Base-by-base conservation (phyloP, 2,329 filamentous ascomycete species). In the Orbilia blumenaviensis region DNA sequence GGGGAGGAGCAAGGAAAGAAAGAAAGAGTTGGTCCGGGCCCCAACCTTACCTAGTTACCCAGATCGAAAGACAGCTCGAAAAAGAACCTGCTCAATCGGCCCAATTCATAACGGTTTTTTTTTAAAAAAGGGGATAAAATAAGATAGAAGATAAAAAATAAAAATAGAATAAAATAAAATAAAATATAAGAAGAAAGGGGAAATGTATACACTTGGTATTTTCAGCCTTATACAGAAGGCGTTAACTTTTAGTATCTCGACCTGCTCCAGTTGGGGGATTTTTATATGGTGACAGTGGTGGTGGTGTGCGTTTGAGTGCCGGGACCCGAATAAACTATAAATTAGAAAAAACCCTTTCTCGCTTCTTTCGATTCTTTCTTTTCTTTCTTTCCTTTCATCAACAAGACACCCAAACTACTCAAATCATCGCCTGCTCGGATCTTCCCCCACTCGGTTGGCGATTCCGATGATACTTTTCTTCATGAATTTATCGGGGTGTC, bases 391-490 rank as follows among this genome's bases (percentile, higher is more conserved):
- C n/a, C n/a, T 81, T 84, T 83, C 83, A 83, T 83, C 52, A 12
- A 81, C 84, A 86, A 88, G 89, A 91, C 89, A 89, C 88, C 87
- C 86, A 86, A 54, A 89, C 87, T 56, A 56, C 52, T 91, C 89
- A 91, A 91, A 91, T 90, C 87, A 89, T 89, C 66, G 66, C 61
- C 66, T 21, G 44, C 56, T 34, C 66, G 34, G 56, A 36, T 21
- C 21, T 21, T 21, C 82, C 80, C 82, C 84, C 80, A 89, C 86
- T 88, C 87, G 86, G 86, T 87, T 90, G 88, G 86, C 86, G 88
- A 90, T 86, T 91, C 88, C 88, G 88, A 88, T 60, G 50, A n/a
- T n/a, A n/a, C n/a, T 44, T 38, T 34, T 61, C 16, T n/a, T 48
- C 25, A 50, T 27, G 14, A 62, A 41, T 9, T n/a, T 29, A 12